Percentiles rank a stretch among this genome's conserved stretches.
Evolutionary conservation across 1,284 basidiomycete genomes (phyloP).

Genomic region (Thelephora terrestris): DNA sequence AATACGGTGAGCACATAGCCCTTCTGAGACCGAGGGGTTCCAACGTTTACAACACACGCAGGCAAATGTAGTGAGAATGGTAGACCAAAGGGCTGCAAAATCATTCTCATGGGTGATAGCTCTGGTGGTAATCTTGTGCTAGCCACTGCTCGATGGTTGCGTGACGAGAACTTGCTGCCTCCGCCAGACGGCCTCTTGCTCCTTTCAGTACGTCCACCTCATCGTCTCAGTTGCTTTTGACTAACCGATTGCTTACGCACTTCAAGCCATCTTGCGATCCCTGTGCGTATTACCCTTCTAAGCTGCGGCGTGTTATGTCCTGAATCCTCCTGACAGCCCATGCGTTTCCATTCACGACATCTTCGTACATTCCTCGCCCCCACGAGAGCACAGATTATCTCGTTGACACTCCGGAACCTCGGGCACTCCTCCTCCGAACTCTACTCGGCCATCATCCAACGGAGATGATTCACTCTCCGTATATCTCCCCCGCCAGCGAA

Average conservation of each 20-base stretch:
- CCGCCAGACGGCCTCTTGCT: slow-evolving; percentile 34
- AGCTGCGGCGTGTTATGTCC: neutral
- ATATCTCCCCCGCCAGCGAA: slow-evolving; percentile 36
- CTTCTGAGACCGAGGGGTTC: neutral
- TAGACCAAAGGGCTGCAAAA: slow-evolving; percentile 27
- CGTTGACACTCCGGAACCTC: slow-evolving; percentile 41
- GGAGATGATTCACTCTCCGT: slow-evolving; percentile 40
- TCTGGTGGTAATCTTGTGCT: slow-evolving; percentile 65
- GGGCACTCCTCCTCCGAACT: slow-evolving; percentile 37
- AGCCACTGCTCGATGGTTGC: slow-evolving; percentile 41
- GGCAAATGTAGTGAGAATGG: neutral
- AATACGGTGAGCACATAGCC: neutral
- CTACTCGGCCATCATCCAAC: slow-evolving; percentile 36
- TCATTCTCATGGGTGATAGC: slow-evolving; percentile 58
- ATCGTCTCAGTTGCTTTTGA: neutral
- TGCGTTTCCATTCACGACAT: slow-evolving; percentile 35
- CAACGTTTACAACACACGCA: neutral
- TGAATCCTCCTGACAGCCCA: slow-evolving; percentile 23
- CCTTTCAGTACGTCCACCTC: slow-evolving; percentile 25
- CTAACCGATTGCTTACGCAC: neutral
- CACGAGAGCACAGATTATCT: slow-evolving; percentile 39
- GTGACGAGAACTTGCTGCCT: slow-evolving; percentile 35
- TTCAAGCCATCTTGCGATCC: slow-evolving; percentile 20
- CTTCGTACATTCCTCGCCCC: slow-evolving; percentile 38
- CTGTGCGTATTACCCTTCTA: slow-evolving; percentile 13